Percentiles rank a stretch among this genome's conserved stretches.
Conservation (phyloP, 1,284 basidiomycete species). For the Ganoderma multipileum region DNA sequence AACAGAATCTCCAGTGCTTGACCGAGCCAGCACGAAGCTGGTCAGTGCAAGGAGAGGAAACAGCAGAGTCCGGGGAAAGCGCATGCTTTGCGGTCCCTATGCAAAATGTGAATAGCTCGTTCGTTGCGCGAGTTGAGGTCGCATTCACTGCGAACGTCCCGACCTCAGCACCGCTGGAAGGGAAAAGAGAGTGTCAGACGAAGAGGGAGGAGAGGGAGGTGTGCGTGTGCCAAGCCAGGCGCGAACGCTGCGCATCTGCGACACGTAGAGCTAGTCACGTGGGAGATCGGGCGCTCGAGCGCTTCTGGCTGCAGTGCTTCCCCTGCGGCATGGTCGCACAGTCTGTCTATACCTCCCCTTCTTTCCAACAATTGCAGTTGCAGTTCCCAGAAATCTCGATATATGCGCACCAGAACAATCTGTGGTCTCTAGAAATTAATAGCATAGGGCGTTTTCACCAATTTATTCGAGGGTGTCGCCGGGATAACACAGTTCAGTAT, state of each 20-base stretch:
- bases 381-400: too few species aligned
- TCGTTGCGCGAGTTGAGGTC: neutral
- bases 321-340: too few species aligned
- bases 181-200: neutral
- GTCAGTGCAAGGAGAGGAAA: slow-evolving; percentile 42
- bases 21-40: slow-evolving; percentile 60
- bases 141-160: neutral
- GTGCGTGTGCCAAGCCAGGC: slow-evolving; percentile 27
- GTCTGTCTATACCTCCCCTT: neutral
- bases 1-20: slow-evolving; percentile 85
- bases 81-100: slow-evolving; percentile 29
- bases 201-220: neutral
- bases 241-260: slow-evolving; percentile 26
- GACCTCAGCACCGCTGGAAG: slow-evolving; percentile 2
- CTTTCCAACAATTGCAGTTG: too few species aligned
- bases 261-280: slow-evolving; percentile 31
- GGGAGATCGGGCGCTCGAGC: neutral
- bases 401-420: too few species aligned
- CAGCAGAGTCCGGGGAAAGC: slow-evolving; percentile 32
- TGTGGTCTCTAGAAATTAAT: too few species aligned
- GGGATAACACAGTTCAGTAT: too few species aligned
- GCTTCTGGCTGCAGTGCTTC: too few species aligned
- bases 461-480: too few species aligned
- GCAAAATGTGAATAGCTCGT: neutral
- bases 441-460: too few species aligned